phyloP scores from a whole-genome alignment of 2,329 filamentous ascomycete genomes.

The Aspergillus fructus region DNA sequence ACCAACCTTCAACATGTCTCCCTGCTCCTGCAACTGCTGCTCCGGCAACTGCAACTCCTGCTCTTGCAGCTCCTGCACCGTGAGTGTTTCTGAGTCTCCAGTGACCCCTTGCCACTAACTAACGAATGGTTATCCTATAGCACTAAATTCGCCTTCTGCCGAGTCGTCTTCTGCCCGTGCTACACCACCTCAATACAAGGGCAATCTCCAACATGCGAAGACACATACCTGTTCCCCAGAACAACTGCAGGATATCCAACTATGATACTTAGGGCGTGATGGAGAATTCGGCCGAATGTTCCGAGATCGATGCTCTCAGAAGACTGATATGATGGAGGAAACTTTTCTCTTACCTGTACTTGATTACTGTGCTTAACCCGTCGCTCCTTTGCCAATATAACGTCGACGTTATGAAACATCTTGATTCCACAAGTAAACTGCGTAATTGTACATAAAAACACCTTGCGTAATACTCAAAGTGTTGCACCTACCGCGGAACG shows the following conservation, averaged over 20 bases:
- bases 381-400: slow-evolving; percentile 3
- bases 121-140: slow-evolving; percentile 4
- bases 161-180: slow-evolving; percentile 6
- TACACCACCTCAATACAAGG: background rate
- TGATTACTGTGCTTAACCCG: background rate
- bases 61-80: slow-evolving; percentile 12
- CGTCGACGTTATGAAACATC: background rate
- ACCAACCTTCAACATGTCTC: slow-evolving; percentile 12
- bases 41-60: slow-evolving; percentile 13
- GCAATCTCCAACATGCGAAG: background rate
- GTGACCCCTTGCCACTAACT: background rate
- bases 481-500: background rate
- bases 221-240: background rate
- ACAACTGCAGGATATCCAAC: background rate
- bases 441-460: background rate
- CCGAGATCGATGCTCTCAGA: background rate
- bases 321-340: slow-evolving; percentile 4
- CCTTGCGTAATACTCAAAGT: background rate
- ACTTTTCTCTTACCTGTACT: background rate
- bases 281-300: background rate
- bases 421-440: background rate
- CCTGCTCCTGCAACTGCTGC: slow-evolving; percentile 16
- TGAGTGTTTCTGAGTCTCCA: background rate
- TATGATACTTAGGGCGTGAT: background rate
- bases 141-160: slow-evolving; percentile 10